Evolutionary conservation across 2,329 filamentous ascomycete genomes (phyloP).

Genomic region (Tolypocladium ovalisporum): DNA sequence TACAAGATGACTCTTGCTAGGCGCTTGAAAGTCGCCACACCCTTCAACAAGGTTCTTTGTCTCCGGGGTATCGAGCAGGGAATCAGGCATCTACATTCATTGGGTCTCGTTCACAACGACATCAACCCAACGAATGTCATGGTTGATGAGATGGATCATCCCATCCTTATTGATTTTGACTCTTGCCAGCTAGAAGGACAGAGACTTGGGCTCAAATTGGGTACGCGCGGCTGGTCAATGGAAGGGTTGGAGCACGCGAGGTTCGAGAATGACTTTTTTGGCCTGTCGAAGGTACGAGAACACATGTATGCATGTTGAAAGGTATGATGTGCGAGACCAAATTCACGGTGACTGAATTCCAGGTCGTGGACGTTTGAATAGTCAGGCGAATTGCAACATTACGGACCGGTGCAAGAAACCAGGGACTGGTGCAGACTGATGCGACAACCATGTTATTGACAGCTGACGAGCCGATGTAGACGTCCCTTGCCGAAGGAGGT

Average conservation of each 20-base stretch:
- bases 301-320: background rate
- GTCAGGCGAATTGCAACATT: too few species aligned
- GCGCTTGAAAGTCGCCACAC: slow-evolving; percentile 1
- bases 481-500: too few species aligned
- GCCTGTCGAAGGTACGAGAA: background rate
- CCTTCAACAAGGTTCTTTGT: background rate
- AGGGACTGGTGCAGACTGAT: too few species aligned
- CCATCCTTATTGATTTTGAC: slow-evolving; percentile 25
- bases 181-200: slow-evolving; percentile 12
- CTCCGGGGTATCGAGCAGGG: slow-evolving; percentile 10
- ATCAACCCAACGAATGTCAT: slow-evolving; percentile 23
- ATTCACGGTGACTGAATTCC: background rate
- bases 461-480: too few species aligned
- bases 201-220: slow-evolving; percentile 1
- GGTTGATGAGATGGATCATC: slow-evolving; percentile 15
- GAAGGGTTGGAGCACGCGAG: background rate
- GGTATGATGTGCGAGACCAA: background rate
- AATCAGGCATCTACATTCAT: slow-evolving; percentile 20
- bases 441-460: too few species aligned
- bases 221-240: background rate
- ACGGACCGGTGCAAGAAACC: too few species aligned
- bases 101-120: slow-evolving; percentile 24
- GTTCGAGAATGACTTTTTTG: background rate
- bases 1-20: slow-evolving; percentile 3
- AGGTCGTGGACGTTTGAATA: too few species aligned